Evolutionary conservation across 2,329 filamentous ascomycete species (phyloP).

Genomic region (Ceratocystis destructans): DNA sequence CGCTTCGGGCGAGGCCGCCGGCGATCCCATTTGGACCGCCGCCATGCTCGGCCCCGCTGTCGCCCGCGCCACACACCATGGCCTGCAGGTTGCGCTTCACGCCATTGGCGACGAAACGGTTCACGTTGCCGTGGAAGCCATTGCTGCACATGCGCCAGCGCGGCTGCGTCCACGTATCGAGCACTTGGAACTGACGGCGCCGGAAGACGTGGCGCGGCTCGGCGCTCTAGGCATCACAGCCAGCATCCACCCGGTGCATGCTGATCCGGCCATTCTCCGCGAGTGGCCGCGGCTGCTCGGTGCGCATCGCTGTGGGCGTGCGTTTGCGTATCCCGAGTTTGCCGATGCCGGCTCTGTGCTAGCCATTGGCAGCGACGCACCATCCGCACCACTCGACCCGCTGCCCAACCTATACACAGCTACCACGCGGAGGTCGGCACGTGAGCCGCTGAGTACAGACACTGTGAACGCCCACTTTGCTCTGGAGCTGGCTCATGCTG

Average conservation of each 20-base stretch:
- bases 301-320: conserved; percentile 38
- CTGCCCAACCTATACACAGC: conserved; percentile 46
- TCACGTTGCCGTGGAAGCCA: conserved; percentile 41
- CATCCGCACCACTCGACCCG: conserved; percentile 42
- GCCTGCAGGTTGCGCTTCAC: conserved; percentile 49
- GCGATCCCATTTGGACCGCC: conserved; percentile 40
- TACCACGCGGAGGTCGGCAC: conserved; percentile 41
- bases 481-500: conserved; percentile 39
- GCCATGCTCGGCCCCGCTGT: conserved; percentile 41
- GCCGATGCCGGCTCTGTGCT: conserved; percentile 39
- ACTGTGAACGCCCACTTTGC: conserved; percentile 40
- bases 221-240: conserved; percentile 47
- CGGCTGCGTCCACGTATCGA: conserved; percentile 47
- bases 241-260: conserved; percentile 44
- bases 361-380: conserved; percentile 45
- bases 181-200: conserved; percentile 46
- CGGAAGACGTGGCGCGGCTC: conserved; percentile 41
- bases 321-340: conserved; percentile 52
- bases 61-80: conserved; percentile 36
- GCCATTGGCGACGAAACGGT: conserved; percentile 51
- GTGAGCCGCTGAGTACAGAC: conserved; percentile 31
- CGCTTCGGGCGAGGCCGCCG: conserved; percentile 32
- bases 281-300: conserved; percentile 49
- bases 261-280: conserved; percentile 46
- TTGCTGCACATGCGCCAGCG: conserved; percentile 32